phyloP scores from a whole-genome alignment of 2,329 filamentous ascomycete species.

The Paecilomyces sp. region DNA sequence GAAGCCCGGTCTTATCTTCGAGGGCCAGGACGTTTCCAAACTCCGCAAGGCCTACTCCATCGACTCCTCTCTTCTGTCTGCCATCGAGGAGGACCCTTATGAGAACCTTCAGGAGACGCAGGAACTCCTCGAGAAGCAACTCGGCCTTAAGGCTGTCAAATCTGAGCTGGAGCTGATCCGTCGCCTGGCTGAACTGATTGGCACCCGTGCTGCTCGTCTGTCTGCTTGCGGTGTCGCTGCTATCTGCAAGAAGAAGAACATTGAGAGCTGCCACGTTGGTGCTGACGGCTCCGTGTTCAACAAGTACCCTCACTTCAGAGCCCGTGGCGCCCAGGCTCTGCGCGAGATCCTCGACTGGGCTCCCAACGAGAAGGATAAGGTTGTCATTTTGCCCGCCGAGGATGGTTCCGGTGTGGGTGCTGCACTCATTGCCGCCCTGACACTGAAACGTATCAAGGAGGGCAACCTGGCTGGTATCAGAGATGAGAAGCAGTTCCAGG shows the following conservation, averaged over 20 bases:
- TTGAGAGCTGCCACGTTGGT: constrained; percentile 82
- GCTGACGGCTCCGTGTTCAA: constrained; percentile 98
- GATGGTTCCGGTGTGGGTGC: constrained; percentile 97
- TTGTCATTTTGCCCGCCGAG: constrained; percentile 83
- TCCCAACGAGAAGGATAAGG: constrained; percentile 73
- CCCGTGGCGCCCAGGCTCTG: constrained; percentile 78
- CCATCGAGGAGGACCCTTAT: constrained; percentile 90
- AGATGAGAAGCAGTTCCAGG: constrained; percentile 36
- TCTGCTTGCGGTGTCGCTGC: constrained; percentile 92
- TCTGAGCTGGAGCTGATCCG: constrained; percentile 85
- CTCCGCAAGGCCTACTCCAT: constrained; percentile 82
- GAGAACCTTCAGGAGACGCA: constrained; percentile 89
- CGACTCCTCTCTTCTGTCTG: constrained; percentile 87
- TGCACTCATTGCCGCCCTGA: constrained; percentile 77
- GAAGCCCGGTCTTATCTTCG: constrained; percentile 68
- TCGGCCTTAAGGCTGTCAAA: constrained; percentile 62
- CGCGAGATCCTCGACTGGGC: constrained; percentile 96
- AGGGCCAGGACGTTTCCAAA: constrained; percentile 69
- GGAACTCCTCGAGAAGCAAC: constrained; percentile 71
- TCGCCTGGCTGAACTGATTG: constrained; percentile 85
- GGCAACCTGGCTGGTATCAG: constrained; percentile 54
- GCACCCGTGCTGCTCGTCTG: constrained; percentile 85
- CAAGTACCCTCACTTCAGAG: constrained; percentile 98
- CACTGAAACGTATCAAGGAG: constrained; percentile 54
- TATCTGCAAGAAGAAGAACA: constrained; percentile 94